Evolutionary conservation across 495 filamentous ascomycete species (phyloP).

Genomic region (Bombardia bombarda): DNA sequence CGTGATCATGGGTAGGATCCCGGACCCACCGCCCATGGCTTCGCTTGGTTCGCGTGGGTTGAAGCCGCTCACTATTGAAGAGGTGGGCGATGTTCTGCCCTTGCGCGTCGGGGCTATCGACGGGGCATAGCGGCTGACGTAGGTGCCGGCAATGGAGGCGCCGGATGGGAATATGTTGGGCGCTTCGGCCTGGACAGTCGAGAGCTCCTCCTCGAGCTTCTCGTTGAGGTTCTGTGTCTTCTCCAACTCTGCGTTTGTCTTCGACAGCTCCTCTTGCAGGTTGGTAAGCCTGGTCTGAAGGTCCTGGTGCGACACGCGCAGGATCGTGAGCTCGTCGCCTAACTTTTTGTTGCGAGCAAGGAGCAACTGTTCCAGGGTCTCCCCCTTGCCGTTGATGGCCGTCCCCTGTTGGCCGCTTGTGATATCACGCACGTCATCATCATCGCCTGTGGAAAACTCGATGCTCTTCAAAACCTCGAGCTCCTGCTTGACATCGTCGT

Average conservation of each 20-base stretch:
- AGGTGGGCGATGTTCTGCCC: slow-evolving; percentile 81
- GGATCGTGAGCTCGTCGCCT: slow-evolving; percentile 81
- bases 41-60: slow-evolving; percentile 66
- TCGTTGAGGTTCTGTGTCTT: slow-evolving; percentile 75
- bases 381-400: slow-evolving; percentile 53
- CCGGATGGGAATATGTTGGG: slow-evolving; percentile 76
- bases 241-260: slow-evolving; percentile 78
- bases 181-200: slow-evolving; percentile 76
- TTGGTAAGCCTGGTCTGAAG: slow-evolving; percentile 71
- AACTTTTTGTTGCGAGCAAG: slow-evolving; percentile 94
- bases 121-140: slow-evolving; percentile 72
- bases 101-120: slow-evolving; percentile 55
- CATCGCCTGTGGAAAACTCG: slow-evolving; percentile 86
- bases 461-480: slow-evolving; percentile 96
- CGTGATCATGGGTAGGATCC: slow-evolving; percentile 95
- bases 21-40: slow-evolving; percentile 71
- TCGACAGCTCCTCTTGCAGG: slow-evolving; percentile 75
- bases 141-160: slow-evolving; percentile 89
- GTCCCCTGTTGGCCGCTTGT: slow-evolving; percentile 40
- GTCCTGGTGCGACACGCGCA: slow-evolving; percentile 91
- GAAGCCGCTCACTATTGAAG: slow-evolving; percentile 95
- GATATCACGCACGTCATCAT: slow-evolving; percentile 52
- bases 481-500: slow-evolving; percentile 92
- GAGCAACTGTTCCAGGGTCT: slow-evolving; percentile 82
- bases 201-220: slow-evolving; percentile 87